Percentiles rank a stretch among this genome's conserved stretches.
Evolutionary conservation across 2,329 filamentous ascomycete genomes (phyloP).

Genomic region (Elsinoe australis): DNA sequence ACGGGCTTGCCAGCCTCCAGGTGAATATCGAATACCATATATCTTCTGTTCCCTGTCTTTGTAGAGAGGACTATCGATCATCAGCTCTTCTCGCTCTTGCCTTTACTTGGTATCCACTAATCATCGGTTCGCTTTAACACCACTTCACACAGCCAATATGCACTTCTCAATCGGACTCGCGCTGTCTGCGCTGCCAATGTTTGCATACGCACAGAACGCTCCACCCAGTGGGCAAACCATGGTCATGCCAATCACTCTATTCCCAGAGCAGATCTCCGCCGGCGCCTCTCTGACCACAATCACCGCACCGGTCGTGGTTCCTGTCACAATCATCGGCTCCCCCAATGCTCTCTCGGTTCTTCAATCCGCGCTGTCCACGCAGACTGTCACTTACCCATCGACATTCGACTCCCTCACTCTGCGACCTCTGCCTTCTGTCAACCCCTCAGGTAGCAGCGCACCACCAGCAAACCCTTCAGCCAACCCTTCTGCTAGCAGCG

Average conservation of each 20-base stretch:
- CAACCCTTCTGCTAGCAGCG: not conserved
- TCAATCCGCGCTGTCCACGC: conserved; percentile 17
- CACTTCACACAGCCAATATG: conserved; percentile 1
- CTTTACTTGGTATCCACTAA: not conserved
- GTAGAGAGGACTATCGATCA: not conserved
- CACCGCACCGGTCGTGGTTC: conserved; percentile 20
- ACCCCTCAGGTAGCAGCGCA: not conserved
- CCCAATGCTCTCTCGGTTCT: conserved; percentile 21
- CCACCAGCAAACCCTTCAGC: conserved; percentile 1
- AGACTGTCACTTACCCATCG: conserved; percentile 16
- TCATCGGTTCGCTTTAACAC: not conserved
- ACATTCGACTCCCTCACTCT: conserved; percentile 14
- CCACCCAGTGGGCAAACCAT: conserved; percentile 7
- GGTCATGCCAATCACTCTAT: not conserved
- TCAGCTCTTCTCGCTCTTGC: not conserved
- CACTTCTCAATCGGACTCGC: conserved; percentile 11
- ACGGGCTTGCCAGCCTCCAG: conserved; percentile 12
- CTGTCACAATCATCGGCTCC: conserved; percentile 16
- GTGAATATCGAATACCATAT: conserved; percentile 12
- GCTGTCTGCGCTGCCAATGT: conserved; percentile 3
- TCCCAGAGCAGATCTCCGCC: conserved; percentile 14
- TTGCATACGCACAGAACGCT: conserved; percentile 8
- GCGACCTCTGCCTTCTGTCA: not conserved
- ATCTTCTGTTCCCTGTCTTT: conserved; percentile 8
- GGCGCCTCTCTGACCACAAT: conserved; percentile 17